Evolutionary conservation across 495 filamentous ascomycete species (phyloP), one percentile per base, ranked within the genome.

Genomic region (Penicillium pancosmium): DNA sequence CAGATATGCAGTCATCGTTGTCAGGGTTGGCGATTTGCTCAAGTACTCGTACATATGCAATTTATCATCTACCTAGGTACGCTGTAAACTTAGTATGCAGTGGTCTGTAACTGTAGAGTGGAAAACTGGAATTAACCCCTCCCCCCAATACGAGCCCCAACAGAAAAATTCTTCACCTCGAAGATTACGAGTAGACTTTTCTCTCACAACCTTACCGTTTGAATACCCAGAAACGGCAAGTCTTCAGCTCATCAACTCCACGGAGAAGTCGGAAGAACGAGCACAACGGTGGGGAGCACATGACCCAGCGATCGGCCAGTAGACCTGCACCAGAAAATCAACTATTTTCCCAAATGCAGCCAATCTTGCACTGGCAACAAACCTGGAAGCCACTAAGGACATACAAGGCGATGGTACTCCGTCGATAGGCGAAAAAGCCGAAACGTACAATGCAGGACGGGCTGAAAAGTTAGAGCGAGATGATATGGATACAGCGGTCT

Each of bases 261-360:
- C 46, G 46, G 46, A 48, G 46, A 31, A 48, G 9, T 48, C 46
- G 46, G 46, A 48, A 27, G 46, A 48, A 48, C 46, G 46, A 48
- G 51, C 51, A 35, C 35, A 54, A 54, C 51, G 23, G 51, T 54
- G 51, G 51, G 23, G 51, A 40, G 38, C 51, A 54, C 51, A 54
- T 54, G 51, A 54, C 38, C 35, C 51, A 54, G 34, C 38, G 51
- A 54, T 54, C 51, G 51, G 51, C 51, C 51, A 36, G 38, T 41
- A 40, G 34, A 40, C 5, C 34, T 40, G 51, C 35, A 40, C 16
- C 51, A 54, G 34, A 9, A 41, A 54, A 36, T 36, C 51, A 40
- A 52, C 51, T 25, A 54, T 18, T 18, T 15, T 13, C 35, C 13
- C 10, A 0, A n/a, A 23, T 27, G 46, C 21, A 48, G 46, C 46